Evolutionary conservation across 2,329 filamentous ascomycete genomes (phyloP).

Genomic region (Epichloe amarillans): DNA sequence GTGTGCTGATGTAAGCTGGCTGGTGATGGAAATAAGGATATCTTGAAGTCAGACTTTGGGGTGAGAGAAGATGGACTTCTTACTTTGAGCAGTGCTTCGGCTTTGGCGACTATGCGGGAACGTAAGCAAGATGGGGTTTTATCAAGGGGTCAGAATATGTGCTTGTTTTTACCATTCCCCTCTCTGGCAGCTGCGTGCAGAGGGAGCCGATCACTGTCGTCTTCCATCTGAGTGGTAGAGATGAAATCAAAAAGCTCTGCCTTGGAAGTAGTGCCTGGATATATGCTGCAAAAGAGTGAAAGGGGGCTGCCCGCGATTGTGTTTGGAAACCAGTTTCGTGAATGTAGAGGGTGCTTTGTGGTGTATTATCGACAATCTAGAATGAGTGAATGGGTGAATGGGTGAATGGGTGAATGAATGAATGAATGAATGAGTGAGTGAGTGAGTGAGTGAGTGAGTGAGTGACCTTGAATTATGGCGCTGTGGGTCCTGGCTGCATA

Average conservation of each 20-base stretch:
- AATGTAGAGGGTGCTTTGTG: not conserved
- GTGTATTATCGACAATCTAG: not conserved
- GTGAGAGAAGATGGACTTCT: not conserved
- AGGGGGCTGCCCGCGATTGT: not conserved
- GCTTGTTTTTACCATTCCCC: conserved; percentile 50
- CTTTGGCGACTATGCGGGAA: conserved; percentile 6
- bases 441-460: not conserved
- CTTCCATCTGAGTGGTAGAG: conserved; percentile 13
- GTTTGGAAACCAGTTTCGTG: not conserved
- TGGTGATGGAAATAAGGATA: too few relatives aligned
- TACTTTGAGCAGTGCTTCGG: conserved; percentile 10
- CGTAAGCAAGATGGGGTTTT: not conserved
- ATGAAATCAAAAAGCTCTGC: not conserved
- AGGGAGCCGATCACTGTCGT: conserved; percentile 51
- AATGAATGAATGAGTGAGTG: not conserved
- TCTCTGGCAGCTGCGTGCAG: conserved; percentile 81
- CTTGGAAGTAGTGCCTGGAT: not conserved
- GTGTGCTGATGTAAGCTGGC: not conserved
- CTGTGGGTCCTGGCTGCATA: not conserved
- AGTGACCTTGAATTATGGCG: not conserved
- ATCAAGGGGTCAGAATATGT: not conserved
- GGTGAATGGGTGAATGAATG: not conserved
- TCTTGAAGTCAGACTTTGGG: not conserved
- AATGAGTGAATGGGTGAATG: not conserved
- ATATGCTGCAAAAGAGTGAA: too few relatives aligned